Evolutionary conservation across 306 rosid species (phyloP).

Genomic region (Fragaria ananassa): DNA sequence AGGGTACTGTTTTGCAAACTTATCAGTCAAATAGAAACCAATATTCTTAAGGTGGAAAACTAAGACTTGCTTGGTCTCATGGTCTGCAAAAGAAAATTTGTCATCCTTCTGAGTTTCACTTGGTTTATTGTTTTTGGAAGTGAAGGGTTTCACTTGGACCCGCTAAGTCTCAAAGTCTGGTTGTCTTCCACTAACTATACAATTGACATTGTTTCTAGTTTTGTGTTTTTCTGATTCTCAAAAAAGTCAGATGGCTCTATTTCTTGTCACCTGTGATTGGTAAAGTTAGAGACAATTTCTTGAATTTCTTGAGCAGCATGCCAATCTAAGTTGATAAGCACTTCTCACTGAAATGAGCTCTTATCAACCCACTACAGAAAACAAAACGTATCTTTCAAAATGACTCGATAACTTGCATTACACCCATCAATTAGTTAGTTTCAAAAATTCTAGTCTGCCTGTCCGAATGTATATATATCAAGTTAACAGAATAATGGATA

Average conservation of each 20-base stretch:
- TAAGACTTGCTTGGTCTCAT: background rate
- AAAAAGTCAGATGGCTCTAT: background rate
- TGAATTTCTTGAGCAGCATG: background rate
- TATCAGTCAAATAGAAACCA: conserved; percentile 4
- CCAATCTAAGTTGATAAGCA: background rate
- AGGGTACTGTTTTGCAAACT: background rate
- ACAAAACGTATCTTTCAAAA: background rate
- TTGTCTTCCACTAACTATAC: conserved; percentile 15
- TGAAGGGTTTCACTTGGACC: conserved; percentile 21
- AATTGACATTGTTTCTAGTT: background rate
- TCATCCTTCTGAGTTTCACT: background rate
- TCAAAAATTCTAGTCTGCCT: background rate
- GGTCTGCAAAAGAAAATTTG: background rate
- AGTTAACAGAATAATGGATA: background rate
- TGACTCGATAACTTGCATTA: background rate
- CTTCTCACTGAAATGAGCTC: background rate
- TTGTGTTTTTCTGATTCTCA: background rate
- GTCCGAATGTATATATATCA: background rate
- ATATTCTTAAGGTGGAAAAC: background rate
- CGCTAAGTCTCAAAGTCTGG: conserved; percentile 19
- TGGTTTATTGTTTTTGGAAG: background rate
- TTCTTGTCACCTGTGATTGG: background rate
- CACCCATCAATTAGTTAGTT: background rate
- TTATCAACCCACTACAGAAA: background rate
- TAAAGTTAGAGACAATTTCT: background rate